Base-by-base conservation (phyloP, 2,329 filamentous ascomycete genomes). In the Ustulina deusta region DNA sequence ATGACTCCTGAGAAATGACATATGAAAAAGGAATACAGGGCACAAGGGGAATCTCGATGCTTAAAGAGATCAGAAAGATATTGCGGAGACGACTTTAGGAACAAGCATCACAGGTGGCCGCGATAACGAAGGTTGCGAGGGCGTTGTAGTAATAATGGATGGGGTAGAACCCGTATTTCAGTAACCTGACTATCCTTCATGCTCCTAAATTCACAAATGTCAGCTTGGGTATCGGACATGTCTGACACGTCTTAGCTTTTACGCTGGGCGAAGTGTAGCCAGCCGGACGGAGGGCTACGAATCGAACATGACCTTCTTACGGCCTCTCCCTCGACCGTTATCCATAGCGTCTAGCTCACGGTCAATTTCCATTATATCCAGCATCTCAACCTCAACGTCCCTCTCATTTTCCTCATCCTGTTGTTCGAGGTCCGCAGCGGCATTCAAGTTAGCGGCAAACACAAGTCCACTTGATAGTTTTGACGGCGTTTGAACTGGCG, bases 311-410 rank as follows among this genome's bases (percentile, higher is more conserved):
- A 86, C 84, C 74, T 82, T 82, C 78, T 86, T 86, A 62, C 81
- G 81, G 54, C 83, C 84, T 62, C 79, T 81, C 38, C 81, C 81
- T 52, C 83, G 79, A 38, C 82, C 81, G 44, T 78, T 80, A 62
- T 88, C 84, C 85, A 91, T 81, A 57, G 79, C 81, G 55, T 87
- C 83, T 60, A 91, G 77, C 56, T 84, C 86, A 66, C 86, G 84
- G 71, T 91, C 89, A 73, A 91, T 89, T 71, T 88, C 87, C 83
- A 89, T 86, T 51, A 91, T 88, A 74, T 90, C 88, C 71, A 91
- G 81, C 82, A 89, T 86, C 77, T 89, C 87, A 34, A 83, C 82
- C 74, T 89, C 87, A 13, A 89, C 81, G 63, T 89, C 83, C 36
- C 87, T 80, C 29, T 81, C 79, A 25, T 78, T 76, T 17, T 80